Base-by-base conservation (phyloP, 1,139 yeast genomes). In the Candida mesenterica region DNA sequence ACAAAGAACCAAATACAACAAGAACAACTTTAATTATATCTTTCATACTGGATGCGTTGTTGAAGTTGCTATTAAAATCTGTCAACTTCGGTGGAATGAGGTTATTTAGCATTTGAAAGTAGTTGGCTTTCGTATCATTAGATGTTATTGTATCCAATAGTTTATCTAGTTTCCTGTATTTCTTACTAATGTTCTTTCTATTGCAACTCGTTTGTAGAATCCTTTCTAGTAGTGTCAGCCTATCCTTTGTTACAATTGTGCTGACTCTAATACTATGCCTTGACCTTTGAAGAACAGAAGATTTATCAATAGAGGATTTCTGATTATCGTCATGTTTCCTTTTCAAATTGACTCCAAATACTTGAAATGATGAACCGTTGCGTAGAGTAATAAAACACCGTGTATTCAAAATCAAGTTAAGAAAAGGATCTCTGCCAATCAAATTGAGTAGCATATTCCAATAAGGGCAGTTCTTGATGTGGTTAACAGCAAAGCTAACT, bases 11-110 rank as follows among this genome's bases (percentile, higher is more conserved):
- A 3, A 75, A 38, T 0, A 77, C 40, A 1, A 64, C 49, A 2
- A 70, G 45, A 1, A 75, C 50, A 43, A 77, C 73, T 31, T 50
- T 56, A 0, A 68, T 46, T 0, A 82, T 77, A 0, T 42, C 30
- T 9, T 46, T 41, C 17, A 53, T 45, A 2, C 53, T 39, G 1
- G 66, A 52, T 1, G 63, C 51, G 16, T 37, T 52, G 26, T 50
- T 50, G 14, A 55, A 45, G 17, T 59, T 48, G 16, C 43, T 34
- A 5, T 37, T 27, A 7, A 32, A 28, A 3, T 34, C 38, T 2
- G 37, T 29, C 14, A 25, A 12, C 5, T 34, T 28, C 7, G 16
- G 16, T 1, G 50, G 41, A 24, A 65, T 55, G 7, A 59, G 38
- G 1, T 51, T 42, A 14, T 52, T 53, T 23, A 51, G 50, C 1